These are phyloP conservation scores for Myriosclerotinia curreyana DNA, from an alignment of 2,329 filamentous ascomycete genomes.

Conservation along the genomic window DNA sequence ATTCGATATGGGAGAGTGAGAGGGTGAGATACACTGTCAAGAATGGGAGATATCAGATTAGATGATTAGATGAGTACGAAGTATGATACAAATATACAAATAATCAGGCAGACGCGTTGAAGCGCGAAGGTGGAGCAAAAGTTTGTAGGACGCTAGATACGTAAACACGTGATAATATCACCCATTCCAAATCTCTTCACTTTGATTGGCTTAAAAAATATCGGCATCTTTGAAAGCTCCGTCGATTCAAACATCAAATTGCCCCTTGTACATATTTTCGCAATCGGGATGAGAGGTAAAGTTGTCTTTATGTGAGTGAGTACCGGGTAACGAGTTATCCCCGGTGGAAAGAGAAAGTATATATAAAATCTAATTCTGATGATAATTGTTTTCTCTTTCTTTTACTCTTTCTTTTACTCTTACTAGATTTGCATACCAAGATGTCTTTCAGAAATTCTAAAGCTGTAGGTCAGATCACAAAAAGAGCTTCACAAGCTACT, in stretches of 20 bases:
- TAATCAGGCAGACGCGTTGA: conserved; percentile 19
- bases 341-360: not conserved
- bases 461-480: conserved; percentile 32
- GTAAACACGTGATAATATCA: not conserved
- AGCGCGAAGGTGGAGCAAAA: conserved; percentile 12
- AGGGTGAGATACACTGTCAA: too few relatives aligned
- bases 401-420: not conserved
- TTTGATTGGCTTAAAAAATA: conserved; percentile 1
- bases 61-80: not conserved
- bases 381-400: not conserved
- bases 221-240: conserved; percentile 14
- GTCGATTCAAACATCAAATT: not conserved
- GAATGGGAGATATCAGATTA: not conserved
- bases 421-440: not conserved
- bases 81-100: not conserved
- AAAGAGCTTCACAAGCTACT: conserved; percentile 33
- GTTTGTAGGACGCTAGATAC: not conserved
- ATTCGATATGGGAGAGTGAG: too few relatives aligned
- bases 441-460: conserved; percentile 45
- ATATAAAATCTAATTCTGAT: not conserved
- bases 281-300: conserved; percentile 12
- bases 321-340: too few relatives aligned
- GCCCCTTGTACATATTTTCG: conserved; percentile 16
- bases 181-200: conserved; percentile 2
- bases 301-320: conserved; percentile 7